A percentile compares a stretch with the other conserved stretches of the same genome.
Conservation (phyloP, 495 filamentous ascomycete species). For the Penicillium atrosanguineum region DNA sequence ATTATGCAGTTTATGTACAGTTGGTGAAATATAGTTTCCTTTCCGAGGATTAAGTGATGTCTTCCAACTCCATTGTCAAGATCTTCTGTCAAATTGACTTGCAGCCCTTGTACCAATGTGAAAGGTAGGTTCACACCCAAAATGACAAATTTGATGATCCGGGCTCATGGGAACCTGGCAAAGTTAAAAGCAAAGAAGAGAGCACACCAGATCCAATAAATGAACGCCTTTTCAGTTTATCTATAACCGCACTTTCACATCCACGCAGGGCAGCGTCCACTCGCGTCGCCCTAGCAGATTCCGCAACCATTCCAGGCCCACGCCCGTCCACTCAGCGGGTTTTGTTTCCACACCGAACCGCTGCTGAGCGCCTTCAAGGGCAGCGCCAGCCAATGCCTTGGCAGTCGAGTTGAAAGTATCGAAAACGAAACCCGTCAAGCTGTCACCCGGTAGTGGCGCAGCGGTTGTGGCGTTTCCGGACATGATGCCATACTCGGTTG, state of each 20-base stretch:
- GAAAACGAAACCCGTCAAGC: slow-evolving; percentile 52
- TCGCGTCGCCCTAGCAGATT: slow-evolving; percentile 71
- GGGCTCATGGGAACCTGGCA: neutral
- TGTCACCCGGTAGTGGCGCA: slow-evolving; percentile 25
- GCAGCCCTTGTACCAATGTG: neutral
- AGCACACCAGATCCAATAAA: neutral
- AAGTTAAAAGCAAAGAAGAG: neutral
- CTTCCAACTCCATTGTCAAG: neutral
- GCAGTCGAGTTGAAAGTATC: slow-evolving; percentile 66
- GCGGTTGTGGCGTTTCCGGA: slow-evolving; percentile 20
- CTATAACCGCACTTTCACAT: slow-evolving; percentile 72
- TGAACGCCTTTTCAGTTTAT: neutral
- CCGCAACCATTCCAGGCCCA: slow-evolving; percentile 79
- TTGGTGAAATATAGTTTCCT: neutral
- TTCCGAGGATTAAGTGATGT: neutral
- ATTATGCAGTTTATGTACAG: neutral
- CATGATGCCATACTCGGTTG: slow-evolving; percentile 15
- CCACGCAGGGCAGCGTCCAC: slow-evolving; percentile 81
- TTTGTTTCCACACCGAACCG: slow-evolving; percentile 26
- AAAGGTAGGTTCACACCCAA: neutral
- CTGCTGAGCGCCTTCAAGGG: slow-evolving; percentile 59
- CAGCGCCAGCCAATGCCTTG: slow-evolving; percentile 62
- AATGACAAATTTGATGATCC: neutral
- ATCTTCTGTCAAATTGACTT: neutral
- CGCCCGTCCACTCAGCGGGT: slow-evolving; percentile 67